Evolutionary conservation across 768 basidiomycete species (phyloP).

Genomic region (Trametes coccinea): DNA sequence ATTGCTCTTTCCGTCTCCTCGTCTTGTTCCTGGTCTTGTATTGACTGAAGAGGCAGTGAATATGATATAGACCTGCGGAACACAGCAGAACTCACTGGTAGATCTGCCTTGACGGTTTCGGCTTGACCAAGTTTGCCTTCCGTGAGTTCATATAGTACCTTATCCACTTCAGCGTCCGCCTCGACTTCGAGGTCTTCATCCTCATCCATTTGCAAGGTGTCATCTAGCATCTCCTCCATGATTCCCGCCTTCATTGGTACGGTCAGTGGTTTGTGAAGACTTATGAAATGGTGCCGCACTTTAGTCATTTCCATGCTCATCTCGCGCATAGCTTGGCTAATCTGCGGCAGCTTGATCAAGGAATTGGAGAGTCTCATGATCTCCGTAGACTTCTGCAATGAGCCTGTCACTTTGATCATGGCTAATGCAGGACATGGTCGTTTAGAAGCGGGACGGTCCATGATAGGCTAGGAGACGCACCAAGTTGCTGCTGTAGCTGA

Average conservation of each 20-base stretch:
- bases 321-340: slow-evolving; percentile 90
- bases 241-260: slow-evolving; percentile 68
- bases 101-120: slow-evolving; percentile 65
- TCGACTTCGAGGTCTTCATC: slow-evolving; percentile 96
- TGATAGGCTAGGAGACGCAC: slow-evolving; percentile 46
- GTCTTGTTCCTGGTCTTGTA: slow-evolving; percentile 67
- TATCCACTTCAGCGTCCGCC: slow-evolving; percentile 96
- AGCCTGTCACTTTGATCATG: slow-evolving; percentile 96
- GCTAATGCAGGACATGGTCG: slow-evolving; percentile 46
- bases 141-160: slow-evolving; percentile 92
- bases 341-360: slow-evolving; percentile 88
- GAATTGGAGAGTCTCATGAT: slow-evolving; percentile 99
- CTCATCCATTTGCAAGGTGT: slow-evolving; percentile 87
- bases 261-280: too few species aligned
- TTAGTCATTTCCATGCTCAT: slow-evolving; percentile 99
- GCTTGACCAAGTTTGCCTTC: slow-evolving; percentile 93
- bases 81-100: slow-evolving; percentile 61
- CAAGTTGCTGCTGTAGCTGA: slow-evolving; percentile 89
- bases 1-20: slow-evolving; percentile 86
- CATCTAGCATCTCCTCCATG: slow-evolving; percentile 97
- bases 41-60: slow-evolving; percentile 39
- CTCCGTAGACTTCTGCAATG: slow-evolving; percentile 95
- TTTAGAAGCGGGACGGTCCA: too few species aligned
- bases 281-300: slow-evolving; percentile 42
- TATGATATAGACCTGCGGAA: neutral